Conservation (phyloP, 2,329 filamentous ascomycete species). For the Diaporthe sp. region DNA sequence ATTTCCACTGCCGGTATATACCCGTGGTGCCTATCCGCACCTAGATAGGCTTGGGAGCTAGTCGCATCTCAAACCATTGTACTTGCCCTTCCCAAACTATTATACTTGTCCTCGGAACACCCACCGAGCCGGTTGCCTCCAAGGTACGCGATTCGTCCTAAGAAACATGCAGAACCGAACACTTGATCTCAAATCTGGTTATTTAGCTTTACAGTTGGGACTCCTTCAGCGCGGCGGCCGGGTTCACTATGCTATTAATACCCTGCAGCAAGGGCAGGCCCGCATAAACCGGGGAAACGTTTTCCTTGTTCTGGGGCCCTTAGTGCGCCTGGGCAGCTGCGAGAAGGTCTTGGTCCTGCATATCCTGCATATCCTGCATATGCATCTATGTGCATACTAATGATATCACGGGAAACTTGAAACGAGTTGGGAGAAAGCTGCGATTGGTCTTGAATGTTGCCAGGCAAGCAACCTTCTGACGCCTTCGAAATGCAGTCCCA, state of each 20-base stretch:
- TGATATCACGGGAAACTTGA: not conserved
- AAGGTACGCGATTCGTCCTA: not conserved
- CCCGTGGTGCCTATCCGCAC: not conserved
- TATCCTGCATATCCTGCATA: too few relatives aligned
- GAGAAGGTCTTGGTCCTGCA: conserved; percentile 1
- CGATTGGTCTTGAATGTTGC: not conserved
- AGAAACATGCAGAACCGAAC: conserved; percentile 1
- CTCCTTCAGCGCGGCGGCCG: too few relatives aligned
- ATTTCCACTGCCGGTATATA: not conserved
- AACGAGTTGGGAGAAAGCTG: not conserved
- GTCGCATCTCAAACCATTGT: not conserved
- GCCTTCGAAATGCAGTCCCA: not conserved
- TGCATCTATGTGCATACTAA: not conserved
- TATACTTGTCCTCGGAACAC: not conserved
- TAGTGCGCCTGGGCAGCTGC: not conserved
- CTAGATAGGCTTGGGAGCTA: too few relatives aligned
- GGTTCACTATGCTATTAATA: conserved; percentile 2
- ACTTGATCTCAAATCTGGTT: not conserved
- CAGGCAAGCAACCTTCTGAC: not conserved
- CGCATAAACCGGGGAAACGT: conserved; percentile 8
- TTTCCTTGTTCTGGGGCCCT: not conserved
- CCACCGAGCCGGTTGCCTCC: not conserved
- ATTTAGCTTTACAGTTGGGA: not conserved
- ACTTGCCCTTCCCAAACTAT: too few relatives aligned
- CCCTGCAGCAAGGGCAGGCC: conserved; percentile 1